phyloP scores from a whole-genome alignment of 164 flowering plant genomes.

The Hamamelis virginiana region DNA sequence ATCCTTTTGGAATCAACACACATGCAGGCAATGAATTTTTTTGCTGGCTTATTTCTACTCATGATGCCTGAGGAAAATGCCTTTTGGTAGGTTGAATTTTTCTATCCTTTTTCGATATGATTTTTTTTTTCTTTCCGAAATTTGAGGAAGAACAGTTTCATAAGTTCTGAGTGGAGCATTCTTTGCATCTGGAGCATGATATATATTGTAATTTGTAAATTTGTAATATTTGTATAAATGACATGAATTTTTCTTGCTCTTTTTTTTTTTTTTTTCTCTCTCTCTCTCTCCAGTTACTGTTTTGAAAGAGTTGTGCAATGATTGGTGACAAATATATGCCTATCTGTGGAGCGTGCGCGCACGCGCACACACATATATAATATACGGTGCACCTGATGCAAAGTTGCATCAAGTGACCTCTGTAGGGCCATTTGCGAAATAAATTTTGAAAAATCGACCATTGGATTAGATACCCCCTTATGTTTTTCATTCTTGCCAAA shows the following conservation, averaged over 20 bases:
- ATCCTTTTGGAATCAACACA: constrained; percentile 14
- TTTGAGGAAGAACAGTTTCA: neutral
- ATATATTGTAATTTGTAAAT: too few species aligned
- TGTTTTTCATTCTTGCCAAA: too few species aligned
- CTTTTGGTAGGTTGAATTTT: constrained; percentile 66
- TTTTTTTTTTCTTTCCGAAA: too few species aligned
- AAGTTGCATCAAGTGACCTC: too few species aligned
- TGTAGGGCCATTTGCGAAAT: too few species aligned
- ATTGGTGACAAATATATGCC: too few species aligned
- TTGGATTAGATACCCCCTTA: too few species aligned
- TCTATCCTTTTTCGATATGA: neutral
- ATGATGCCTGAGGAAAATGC: constrained; percentile 99
- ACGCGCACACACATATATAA: too few species aligned
- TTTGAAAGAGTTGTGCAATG: too few species aligned
- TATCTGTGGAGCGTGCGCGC: too few species aligned
- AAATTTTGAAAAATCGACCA: too few species aligned
- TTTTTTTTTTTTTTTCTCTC: neutral
- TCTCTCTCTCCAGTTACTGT: neutral
- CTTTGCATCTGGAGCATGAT: neutral
- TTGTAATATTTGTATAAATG: neutral
- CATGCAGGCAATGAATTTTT: constrained; percentile 98
- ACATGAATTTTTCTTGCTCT: neutral
- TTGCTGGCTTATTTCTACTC: constrained; percentile 89
- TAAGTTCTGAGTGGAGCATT: neutral
- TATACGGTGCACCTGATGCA: too few species aligned